A percentile compares a stretch with the other conserved stretches of the same genome.
phyloP scores from a whole-genome alignment of 2,329 filamentous ascomycete genomes.

The Aspergillus ochraceoroseus region DNA sequence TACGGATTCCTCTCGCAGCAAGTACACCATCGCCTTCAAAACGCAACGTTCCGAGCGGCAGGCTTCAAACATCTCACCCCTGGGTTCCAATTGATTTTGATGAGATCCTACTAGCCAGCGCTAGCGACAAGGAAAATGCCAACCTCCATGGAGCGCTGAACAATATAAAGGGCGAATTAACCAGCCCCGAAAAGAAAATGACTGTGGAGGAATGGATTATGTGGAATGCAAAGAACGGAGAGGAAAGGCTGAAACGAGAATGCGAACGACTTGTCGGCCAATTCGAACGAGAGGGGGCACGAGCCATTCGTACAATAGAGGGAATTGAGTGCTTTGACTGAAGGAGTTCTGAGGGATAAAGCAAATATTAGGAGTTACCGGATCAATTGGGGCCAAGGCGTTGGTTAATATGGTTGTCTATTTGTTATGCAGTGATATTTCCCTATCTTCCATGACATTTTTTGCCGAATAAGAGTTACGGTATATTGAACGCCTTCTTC shows the following conservation, averaged over 20 bases:
- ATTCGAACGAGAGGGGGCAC: conserved; percentile 77
- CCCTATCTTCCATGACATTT: conserved; percentile 18
- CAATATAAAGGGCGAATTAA: conserved; percentile 56
- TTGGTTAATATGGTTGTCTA: conserved; percentile 19
- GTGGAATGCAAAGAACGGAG: conserved; percentile 72
- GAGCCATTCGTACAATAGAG: conserved; percentile 72
- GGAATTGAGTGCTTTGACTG: conserved; percentile 56
- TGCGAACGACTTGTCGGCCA: conserved; percentile 76
- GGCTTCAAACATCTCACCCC: conserved; percentile 53
- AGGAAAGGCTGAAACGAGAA: conserved; percentile 70
- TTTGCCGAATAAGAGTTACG: conserved; percentile 16
- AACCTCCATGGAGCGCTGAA: conserved; percentile 49
- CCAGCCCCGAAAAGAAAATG: conserved; percentile 77
- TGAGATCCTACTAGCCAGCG: conserved; percentile 45
- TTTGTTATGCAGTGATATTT: conserved; percentile 16
- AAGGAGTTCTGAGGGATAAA: conserved; percentile 12
- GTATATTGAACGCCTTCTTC: conserved; percentile 12
- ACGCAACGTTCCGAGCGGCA: conserved; percentile 47
- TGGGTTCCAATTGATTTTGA: conserved; percentile 79
- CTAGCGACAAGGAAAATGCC: conserved; percentile 47
- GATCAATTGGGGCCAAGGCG: conserved; percentile 15
- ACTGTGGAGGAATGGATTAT: conserved; percentile 90
- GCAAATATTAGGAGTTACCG: conserved; percentile 13
- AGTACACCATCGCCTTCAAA: conserved; percentile 58
- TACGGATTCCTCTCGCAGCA: conserved; percentile 42